Conservation (phyloP, 768 basidiomycete species). For the Auricularia sp. region DNA sequence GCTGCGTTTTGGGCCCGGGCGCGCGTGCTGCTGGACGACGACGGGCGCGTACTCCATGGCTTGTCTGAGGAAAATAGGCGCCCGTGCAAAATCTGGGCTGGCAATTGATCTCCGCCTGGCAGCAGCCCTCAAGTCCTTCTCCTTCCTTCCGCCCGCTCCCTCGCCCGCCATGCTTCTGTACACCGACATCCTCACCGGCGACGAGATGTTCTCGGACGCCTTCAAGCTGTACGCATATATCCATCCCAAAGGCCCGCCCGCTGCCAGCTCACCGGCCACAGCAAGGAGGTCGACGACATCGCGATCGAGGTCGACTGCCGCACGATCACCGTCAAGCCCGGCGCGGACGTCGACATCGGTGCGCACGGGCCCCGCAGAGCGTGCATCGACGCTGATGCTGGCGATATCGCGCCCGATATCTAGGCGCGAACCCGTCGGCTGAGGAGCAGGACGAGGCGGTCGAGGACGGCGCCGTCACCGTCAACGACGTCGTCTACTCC, state of each 20-base stretch:
- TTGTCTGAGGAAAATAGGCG: not conserved
- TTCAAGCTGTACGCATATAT: slow-evolving; percentile 59
- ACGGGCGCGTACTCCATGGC: slow-evolving; percentile 77
- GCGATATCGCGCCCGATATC: slow-evolving; percentile 1
- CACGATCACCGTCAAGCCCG: slow-evolving; percentile 57
- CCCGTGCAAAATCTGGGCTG: slow-evolving; percentile 2
- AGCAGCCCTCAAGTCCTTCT: not conserved
- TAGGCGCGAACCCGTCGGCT: slow-evolving; percentile 87
- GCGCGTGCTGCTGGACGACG: slow-evolving; percentile 47
- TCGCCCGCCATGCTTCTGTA: slow-evolving; percentile 58
- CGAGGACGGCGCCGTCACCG: slow-evolving; percentile 62
- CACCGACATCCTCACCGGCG: slow-evolving; percentile 58
- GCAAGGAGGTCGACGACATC: slow-evolving; percentile 68
- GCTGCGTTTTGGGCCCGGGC: slow-evolving; percentile 49
- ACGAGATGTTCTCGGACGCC: slow-evolving; percentile 94
- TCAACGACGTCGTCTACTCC: slow-evolving; percentile 88
- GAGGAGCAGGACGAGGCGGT: slow-evolving; percentile 78
- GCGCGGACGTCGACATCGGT: slow-evolving; percentile 86
- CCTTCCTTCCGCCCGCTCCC: slow-evolving; percentile 3
- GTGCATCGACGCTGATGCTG: slow-evolving; percentile 1
- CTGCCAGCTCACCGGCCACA: slow-evolving; percentile 21
- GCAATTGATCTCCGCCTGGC: not conserved
- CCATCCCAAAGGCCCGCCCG: not conserved
- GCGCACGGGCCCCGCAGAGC: slow-evolving; percentile 13
- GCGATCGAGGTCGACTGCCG: slow-evolving; percentile 83